Evolutionary conservation across 2,329 filamentous ascomycete species (phyloP).

Genomic region (Aspergillus fijiensis): DNA sequence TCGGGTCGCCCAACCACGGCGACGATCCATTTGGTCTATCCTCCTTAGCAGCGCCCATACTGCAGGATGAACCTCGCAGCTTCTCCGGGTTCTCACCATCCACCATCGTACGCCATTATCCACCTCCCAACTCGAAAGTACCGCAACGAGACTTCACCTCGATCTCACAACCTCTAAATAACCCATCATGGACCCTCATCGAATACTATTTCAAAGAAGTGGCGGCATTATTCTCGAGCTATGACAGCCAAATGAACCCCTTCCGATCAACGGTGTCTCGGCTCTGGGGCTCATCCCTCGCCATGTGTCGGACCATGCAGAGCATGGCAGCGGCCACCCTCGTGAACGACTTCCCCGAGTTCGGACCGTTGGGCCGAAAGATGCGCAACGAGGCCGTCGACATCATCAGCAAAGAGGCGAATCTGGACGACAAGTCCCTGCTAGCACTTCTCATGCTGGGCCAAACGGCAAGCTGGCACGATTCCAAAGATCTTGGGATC

Average conservation of each 20-base stretch:
- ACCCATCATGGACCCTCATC: slow-evolving; percentile 57
- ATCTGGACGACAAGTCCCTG: slow-evolving; percentile 55
- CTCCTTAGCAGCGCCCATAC: slow-evolving; percentile 23
- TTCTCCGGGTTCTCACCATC: slow-evolving; percentile 34
- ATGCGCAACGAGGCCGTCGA: slow-evolving; percentile 55
- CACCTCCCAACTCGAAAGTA: slow-evolving; percentile 22
- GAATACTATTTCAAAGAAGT: slow-evolving; percentile 66
- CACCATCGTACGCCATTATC: slow-evolving; percentile 35
- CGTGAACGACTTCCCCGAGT: slow-evolving; percentile 57
- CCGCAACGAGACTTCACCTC: slow-evolving; percentile 32
- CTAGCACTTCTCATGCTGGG: slow-evolving; percentile 60
- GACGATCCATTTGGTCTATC: slow-evolving; percentile 28
- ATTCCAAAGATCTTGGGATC: slow-evolving; percentile 55
- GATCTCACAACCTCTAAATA: slow-evolving; percentile 43
- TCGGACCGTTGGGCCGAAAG: slow-evolving; percentile 51
- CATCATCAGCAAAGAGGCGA: slow-evolving; percentile 49
- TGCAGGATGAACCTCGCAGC: slow-evolving; percentile 18
- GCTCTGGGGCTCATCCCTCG: slow-evolving; percentile 58
- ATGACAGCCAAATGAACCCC: slow-evolving; percentile 62
- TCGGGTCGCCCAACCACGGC: slow-evolving; percentile 20
- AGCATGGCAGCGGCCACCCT: slow-evolving; percentile 65
- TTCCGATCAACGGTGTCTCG: slow-evolving; percentile 59
- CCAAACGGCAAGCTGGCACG: slow-evolving; percentile 61
- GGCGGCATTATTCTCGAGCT: slow-evolving; percentile 62
- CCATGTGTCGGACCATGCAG: slow-evolving; percentile 61